Evolutionary conservation across 2,329 filamentous ascomycete species (phyloP), one percentile per base, ranked within the genome.

Genomic region (Penicillium sp.): DNA sequence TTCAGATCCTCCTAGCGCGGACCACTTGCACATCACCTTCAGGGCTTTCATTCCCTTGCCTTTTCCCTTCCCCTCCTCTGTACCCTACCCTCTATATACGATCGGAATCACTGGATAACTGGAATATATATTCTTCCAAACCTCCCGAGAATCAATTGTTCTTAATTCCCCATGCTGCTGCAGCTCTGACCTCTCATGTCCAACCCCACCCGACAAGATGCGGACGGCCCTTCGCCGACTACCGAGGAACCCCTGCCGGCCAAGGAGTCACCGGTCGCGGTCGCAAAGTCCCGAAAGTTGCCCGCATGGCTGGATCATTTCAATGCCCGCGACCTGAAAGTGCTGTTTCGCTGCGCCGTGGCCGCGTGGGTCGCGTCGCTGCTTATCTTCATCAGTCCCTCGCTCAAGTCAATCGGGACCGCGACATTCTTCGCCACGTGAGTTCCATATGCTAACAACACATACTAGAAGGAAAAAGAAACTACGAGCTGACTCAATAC

Each of bases 311-410:
- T 71, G 28, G 66, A 79, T 24, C 80, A 81, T 57, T 77, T 81
- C 72, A 82, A 80, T 54, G 56, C 55, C 1, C 71, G 71, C 42
- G 79, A 81, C 46, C 63, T 81, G 47, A 81, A 81, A 55, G 69
- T 73, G 24, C 63, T 80, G 3, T 71, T 80, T 33, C 77, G 79
- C 54, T 82, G 79, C 62, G 76, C 71, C 55, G 63, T 74, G 1
- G 79, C 79, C 1, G 71, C 70, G 18, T 82, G 80, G 79, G 70
- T 77, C 3, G 71, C 74, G 4, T 71, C 71, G 3, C 58, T 82
- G 10, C 68, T 82, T 51, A 73, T 81, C n/a, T 72, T 81, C 55
- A 79, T 82, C 60, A 56, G 67, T 7, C 79, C 80, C 1, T 62
- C 71, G 0, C 69, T 82, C 29, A 51, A 60, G 0, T 67, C 60